Evolutionary conservation across 768 basidiomycete genomes (phyloP), one percentile per base, ranked within the genome.

Genomic region (Scleroderma citrinum): DNA sequence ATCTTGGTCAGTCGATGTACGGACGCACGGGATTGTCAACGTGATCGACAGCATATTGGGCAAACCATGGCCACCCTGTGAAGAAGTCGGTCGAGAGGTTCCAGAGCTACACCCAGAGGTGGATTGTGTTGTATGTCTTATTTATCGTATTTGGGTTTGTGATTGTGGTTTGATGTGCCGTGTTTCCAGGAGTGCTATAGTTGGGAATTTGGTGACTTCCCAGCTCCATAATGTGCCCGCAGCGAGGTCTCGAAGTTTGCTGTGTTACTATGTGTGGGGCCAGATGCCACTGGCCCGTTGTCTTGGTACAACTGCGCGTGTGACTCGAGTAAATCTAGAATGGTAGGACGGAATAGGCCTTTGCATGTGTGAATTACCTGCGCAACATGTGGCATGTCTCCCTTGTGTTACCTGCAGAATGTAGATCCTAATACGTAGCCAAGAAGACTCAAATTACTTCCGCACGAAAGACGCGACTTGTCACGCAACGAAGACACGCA

Each of bases 1-100:
- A 3, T 82, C 84, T 3, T 99, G 95, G 95, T 53, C 80, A 1
- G 91, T 92, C 23, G 82, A 92, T 61, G 64, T 96, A 37, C 80
- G 89, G 21, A 87, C 73, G 3, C 93, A 96, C 56, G 75, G 80
- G 4, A 93, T 96, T 55, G 80, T 82, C 23, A 80, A 71, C 44
- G 77, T 95, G 38, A 88, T 94, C 55, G 86, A 92, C 49, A 75
- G 76, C 47, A 52, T 95, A 17, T 70, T 95, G 45, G 73, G 69
- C 3, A 67, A 81, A 35, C 84, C 85, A 3, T 95, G 93, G 92
- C 63, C 71, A 1, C 72, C 83, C 5, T 80, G 80, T 44, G 65
- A 69, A n/a, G 81, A 81, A 47, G 63, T 63, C 6, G 85, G 81
- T 2, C 72, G 80, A 57, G 79, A 83, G 56, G 85, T 87, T 1